Evolutionary conservation across 305 asterid species (phyloP).

Genomic region (Nicotiana rustica): DNA sequence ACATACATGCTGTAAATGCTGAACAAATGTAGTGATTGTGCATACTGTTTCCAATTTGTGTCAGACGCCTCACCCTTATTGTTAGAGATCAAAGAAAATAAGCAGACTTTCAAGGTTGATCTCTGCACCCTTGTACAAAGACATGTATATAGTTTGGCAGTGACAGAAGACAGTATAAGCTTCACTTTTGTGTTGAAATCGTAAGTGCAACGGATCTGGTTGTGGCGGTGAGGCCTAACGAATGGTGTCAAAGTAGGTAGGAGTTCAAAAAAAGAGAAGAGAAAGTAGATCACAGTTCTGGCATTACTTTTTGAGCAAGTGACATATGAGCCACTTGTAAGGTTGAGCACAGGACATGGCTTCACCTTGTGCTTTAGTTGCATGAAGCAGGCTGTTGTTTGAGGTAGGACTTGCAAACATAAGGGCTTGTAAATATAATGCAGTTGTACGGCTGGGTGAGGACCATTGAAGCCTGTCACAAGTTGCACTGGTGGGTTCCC

Average conservation of each 20-base stretch:
- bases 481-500: neutral
- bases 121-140: neutral
- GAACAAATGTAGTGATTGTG: neutral
- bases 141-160: neutral
- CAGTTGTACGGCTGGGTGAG: neutral
- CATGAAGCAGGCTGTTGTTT: neutral
- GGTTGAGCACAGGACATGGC: neutral
- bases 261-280: no score
- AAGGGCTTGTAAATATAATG: neutral
- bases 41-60: constrained; percentile 17
- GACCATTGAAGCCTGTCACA: neutral
- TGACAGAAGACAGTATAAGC: neutral
- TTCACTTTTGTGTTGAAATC: neutral
- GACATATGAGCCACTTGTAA: neutral
- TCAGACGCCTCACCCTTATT: neutral
- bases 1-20: constrained; percentile 4
- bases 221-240: neutral
- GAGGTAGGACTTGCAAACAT: neutral
- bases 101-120: neutral
- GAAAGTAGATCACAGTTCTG: neutral
- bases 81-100: neutral
- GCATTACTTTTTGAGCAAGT: neutral
- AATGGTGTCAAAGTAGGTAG: neutral
- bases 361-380: neutral
- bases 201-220: neutral